Evolutionary conservation across 768 basidiomycete species (phyloP), one percentile per base, ranked within the genome.

Genomic region (Kwoniella pini): DNA sequence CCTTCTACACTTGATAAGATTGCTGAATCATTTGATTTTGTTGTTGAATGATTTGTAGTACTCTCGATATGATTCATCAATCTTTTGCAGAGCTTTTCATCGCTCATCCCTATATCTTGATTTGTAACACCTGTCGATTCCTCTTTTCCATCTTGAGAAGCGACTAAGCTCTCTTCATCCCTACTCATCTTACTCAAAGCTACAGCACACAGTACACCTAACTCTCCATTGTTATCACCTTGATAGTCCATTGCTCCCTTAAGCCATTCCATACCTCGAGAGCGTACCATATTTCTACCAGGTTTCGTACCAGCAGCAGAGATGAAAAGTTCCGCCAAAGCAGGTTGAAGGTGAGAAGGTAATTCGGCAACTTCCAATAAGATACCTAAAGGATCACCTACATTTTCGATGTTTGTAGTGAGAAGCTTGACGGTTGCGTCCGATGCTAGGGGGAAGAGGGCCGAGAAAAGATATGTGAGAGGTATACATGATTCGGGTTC

Each of bases 111-210:
- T 28, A 81, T 71, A 21, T 70, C 63, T 17, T 46, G 31, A 54
- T 59, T 56, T 50, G 48, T 50, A 44, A 44, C 26, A 22, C 49
- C 52, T 19, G 30, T 21, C 61, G 22, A 17, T 45, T 50, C 26
- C 17, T 9, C 5, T 13, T 26, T 19, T n/a, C n/a, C 28, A 31
- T 17, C 50, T 19, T 31, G 48, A 24, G 40, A n/a, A 9, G 43
- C 7, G 15, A 28, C n/a, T 44, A 24, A 15, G 22, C 44, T 19
- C 3, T 42, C 54, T 22, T 63, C 56, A 24, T 55, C 67, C 4
- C 85, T 84, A 13, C 85, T 84, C 36, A 91, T 77, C 77, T 96
- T 97, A 69, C 89, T 83, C 6, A 93, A 82, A 6, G 90, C 88
- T 30, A 89, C 85, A 2, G 86, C 85, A 5, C 88, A 85, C 12